phyloP scores from a whole-genome alignment of 1,139 yeast genomes.

The Pichia sp. region DNA sequence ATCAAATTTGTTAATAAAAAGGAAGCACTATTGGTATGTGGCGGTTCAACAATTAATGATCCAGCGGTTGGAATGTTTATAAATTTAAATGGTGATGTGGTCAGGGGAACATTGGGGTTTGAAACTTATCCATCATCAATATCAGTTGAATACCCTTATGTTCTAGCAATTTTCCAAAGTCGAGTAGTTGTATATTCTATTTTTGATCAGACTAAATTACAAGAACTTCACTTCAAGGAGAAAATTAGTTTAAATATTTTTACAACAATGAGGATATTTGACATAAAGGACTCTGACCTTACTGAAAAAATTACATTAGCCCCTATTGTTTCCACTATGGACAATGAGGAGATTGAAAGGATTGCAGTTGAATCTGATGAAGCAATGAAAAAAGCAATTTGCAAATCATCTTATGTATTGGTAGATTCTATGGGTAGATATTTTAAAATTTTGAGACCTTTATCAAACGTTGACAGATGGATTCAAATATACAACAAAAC shows the following conservation, averaged over 20 bases:
- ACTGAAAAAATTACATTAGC: slow-evolving; percentile 19
- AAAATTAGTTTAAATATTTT: slow-evolving; percentile 7
- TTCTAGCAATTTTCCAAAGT: slow-evolving; percentile 34
- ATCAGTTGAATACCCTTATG: slow-evolving; percentile 39
- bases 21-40: slow-evolving; percentile 70
- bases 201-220: slow-evolving; percentile 37
- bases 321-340: slow-evolving; percentile 23
- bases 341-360: slow-evolving; percentile 25
- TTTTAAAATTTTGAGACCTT: slow-evolving; percentile 34
- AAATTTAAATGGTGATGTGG: slow-evolving; percentile 74
- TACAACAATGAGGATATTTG: slow-evolving; percentile 22
- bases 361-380: slow-evolving; percentile 26
- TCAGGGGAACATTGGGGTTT: slow-evolving; percentile 82
- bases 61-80: slow-evolving; percentile 82
- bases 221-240: slow-evolving; percentile 29
- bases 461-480: slow-evolving; percentile 35
- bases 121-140: slow-evolving; percentile 45
- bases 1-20: slow-evolving; percentile 43
- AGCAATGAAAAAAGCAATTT: slow-evolving; percentile 31
- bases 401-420: slow-evolving; percentile 32
- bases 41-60: slow-evolving; percentile 37
- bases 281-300: slow-evolving; percentile 20
- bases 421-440: slow-evolving; percentile 30
- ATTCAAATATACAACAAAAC: slow-evolving; percentile 26
- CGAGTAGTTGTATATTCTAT: slow-evolving; percentile 37